Evolutionary conservation across 2,329 filamentous ascomycete species (phyloP), one percentile per base, ranked within the genome.

Genomic region (Calonectria crousiana): DNA sequence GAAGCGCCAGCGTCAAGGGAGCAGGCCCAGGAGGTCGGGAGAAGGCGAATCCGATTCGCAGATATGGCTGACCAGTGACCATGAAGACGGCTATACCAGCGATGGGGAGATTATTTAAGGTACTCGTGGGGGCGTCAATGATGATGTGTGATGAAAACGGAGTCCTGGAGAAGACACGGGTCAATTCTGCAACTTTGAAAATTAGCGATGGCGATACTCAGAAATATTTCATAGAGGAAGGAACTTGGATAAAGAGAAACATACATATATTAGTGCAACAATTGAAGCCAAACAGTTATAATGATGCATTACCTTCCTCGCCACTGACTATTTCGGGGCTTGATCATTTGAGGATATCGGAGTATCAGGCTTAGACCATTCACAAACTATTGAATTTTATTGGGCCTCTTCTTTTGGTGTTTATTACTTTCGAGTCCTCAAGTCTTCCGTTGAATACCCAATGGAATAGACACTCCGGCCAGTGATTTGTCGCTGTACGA

Each of bases 11-110:
- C 41, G 53, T 6, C 41, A 36, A 26, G 56, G 44, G 23, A 66
- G 56, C 28, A 47, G n/a, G 26, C 11, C 32, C 26, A 34, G 38
- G 32, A 60, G 32, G 16, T 20, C 20, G 34, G 53, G 36, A 14
- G 65, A 64, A 3, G 62, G 30, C 20, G 65, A 69, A 16, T 34
- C 62, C 14, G 53, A 53, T 26, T n/a, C 44, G 4, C 41, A 62
- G 10, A 72, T 62, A 36, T 69, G 65, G 70, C 32, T 49, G 13
- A 28, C 34, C 8, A 64, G 64, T n/a, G 69, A 72, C 20, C 44
- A 47, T 14, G 69, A 72, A 30, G 56, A 64, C 4, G 34, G 28
- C 5, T 9, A 16, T 23, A 36, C 30, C 4, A 69, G 65, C 28
- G 65, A 65, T 49, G 47, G 52, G 16, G 64, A 69, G 8, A 58